Base-by-base conservation (phyloP, 495 filamentous ascomycete species). In the Neurospora africana region DNA sequence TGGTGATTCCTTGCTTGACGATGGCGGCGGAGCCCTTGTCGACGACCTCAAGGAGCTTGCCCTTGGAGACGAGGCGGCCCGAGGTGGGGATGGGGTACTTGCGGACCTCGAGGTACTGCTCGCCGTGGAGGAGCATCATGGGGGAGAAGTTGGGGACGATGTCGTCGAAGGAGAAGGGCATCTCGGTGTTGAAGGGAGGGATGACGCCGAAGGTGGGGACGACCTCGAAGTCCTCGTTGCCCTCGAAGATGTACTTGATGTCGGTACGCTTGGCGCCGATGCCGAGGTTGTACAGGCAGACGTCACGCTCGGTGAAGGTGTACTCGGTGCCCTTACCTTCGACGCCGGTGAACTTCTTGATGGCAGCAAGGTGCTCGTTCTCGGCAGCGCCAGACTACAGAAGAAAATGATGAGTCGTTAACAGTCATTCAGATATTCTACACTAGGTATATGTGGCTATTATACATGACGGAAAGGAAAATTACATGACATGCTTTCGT, bases 61-160 rank as follows among this genome's bases (percentile, higher is more conserved):
- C 91, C 83, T 91, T 91, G 74, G 91, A 93, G 79, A 94, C 81
- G 43, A 96, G 90, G 44, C 89, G 91, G 68, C 87, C 93, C 68
- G 89, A 86, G 69, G 95, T 98, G 38, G 96, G 95, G 81, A 99
- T 93, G 68, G 96, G 95, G 85, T 89, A 97, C 81, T 95, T 92
- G 79, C 90, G 90, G 79, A 99, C 88, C 81, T 98, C 96, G 75
- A 98, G 92, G 87, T 94, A 99, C 84, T 99, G 95, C 84, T 99
- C 95, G 77, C 95, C 95, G 86, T 99, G 95, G 23, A 99, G 90
- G 69, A 99, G 89, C 94, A 98, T 97, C 96, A 98, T 99, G 74
- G 94, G 95, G 6, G 88, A 92, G 87, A 97, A 99, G 84, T 98
- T 93, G 78, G 93, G 93, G 53, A 98, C 90, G 74, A 99, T 84